phyloP scores from a whole-genome alignment of 257 asterid genomes.

The Cruciata laevipes region DNA sequence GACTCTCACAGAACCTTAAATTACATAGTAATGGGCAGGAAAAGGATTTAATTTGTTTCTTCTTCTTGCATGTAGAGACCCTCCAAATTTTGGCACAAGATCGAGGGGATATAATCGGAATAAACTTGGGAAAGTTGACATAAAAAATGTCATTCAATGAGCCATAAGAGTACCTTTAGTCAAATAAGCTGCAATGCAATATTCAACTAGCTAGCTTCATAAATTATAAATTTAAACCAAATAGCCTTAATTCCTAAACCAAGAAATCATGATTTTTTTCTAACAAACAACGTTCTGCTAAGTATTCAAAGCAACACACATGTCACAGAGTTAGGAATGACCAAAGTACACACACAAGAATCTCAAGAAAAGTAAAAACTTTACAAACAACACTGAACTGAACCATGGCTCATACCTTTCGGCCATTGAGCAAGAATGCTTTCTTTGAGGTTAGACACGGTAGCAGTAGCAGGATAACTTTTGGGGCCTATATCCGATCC shows the following conservation, averaged over 20 bases:
- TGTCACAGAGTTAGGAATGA: not conserved
- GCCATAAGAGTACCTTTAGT: not conserved
- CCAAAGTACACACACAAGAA: not conserved
- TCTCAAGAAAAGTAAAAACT: not conserved
- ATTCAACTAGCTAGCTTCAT: not conserved
- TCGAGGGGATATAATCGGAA: not conserved
- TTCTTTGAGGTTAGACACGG: slow-evolving; percentile 75
- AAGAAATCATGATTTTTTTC: not conserved
- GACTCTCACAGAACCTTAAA: not conserved
- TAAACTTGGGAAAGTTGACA: not conserved
- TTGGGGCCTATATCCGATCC: slow-evolving; percentile 88
- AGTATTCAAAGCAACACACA: not conserved
- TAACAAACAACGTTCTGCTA: not conserved
- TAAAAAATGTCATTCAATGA: not conserved
- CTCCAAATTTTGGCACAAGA: not conserved
- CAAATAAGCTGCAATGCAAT: not conserved
- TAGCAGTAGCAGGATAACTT: slow-evolving; percentile 58
- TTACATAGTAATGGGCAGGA: not conserved
- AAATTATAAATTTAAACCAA: not conserved
- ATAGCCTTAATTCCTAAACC: not conserved
- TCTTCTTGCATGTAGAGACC: not conserved
- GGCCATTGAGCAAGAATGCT: slow-evolving; percentile 87
- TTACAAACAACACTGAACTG: not conserved
- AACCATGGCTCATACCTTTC: slow-evolving; percentile 49
- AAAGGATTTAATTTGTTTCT: not conserved